Base-by-base conservation (phyloP, 176 grass and related monocot genomes). In the Bonia amplexicaulis region DNA sequence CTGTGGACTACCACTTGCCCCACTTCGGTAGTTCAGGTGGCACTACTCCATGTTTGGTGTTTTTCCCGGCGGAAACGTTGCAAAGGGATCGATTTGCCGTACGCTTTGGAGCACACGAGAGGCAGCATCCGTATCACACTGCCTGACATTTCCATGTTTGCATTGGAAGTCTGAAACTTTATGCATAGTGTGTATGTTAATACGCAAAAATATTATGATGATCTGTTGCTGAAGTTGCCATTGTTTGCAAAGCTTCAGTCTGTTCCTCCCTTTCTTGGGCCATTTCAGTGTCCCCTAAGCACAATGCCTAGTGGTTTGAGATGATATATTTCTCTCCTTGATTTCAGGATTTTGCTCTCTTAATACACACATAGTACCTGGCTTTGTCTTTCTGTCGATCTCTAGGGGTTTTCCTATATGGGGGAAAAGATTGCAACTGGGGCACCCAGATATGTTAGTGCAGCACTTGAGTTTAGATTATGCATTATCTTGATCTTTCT, bases 321-420 rank as follows among this genome's bases (percentile, higher is more conserved):
- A 64, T 58, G 84, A 87, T 82, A 23, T 57, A 23, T 58, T 57
- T 41, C 60, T 66, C 54, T 75, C 85, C 92, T 76, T 84, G 29
- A 94, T 89, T 97, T 84, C 86, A 86, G 92, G 90, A 70, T 91
- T 86, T 83, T 88, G 95, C 68, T 86, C 20, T 89, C 77, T 58
- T 80, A 78, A 82, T 71, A 19, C 90, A 16, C 83, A 74, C 69
- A 31, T 83, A 82, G 22, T 82, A 73, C 73, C 64, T 55, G 58
- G 29, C 72, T 92, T 91, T 90, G 71, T 84, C 27, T 91, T 91
- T 82, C 46, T 71, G 61, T 81, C 17, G 12, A 52, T 52, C 73
- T 84, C 45, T 20, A 29, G 48, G 73, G 76, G 54, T 77, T 94
- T 85, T 74, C 79, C 6, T 78, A 65, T 74, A 48, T 7, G 11